Percentiles rank a stretch among this genome's conserved stretches.
Conservation (phyloP, 2,329 filamentous ascomycete genomes). For the Aspergillus felis region DNA sequence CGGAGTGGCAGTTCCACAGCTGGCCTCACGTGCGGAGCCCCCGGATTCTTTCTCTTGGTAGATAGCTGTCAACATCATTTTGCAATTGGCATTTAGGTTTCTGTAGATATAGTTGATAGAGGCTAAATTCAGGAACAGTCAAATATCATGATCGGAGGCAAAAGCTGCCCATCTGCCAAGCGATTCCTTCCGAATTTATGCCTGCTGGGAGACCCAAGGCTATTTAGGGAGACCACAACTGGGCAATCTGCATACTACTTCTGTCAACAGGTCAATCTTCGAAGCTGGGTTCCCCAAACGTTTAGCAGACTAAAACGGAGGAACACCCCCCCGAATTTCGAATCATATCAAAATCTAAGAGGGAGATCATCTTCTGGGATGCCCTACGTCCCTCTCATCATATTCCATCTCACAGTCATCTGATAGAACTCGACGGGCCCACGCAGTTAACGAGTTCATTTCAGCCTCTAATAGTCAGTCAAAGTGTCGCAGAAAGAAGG, state of each 20-base stretch:
- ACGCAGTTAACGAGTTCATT: not conserved
- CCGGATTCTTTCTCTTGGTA: constrained; percentile 1
- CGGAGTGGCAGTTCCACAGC: constrained; percentile 5
- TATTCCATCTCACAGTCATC: not conserved
- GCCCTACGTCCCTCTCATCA: not conserved
- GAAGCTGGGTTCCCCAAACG: not conserved
- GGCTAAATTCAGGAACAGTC: not conserved
- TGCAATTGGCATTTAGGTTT: not conserved
- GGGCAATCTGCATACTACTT: not conserved
- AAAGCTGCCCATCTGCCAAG: not conserved
- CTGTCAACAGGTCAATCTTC: too few species aligned
- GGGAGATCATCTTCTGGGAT: not conserved
- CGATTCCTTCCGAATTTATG: not conserved
- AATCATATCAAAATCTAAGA: not conserved
- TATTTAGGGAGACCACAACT: not conserved
- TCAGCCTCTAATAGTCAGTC: not conserved
- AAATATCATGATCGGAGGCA: not conserved
- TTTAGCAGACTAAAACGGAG: too few species aligned
- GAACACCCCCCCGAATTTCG: too few species aligned
- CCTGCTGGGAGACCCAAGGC: not conserved
- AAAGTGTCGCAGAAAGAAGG: not conserved
- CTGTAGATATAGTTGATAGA: not conserved
- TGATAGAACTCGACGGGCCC: not conserved
- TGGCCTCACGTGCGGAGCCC: constrained; percentile 19
- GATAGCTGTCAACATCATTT: not conserved